Conservation (phyloP, 75 land plant genomes). For the Picea sitchensis region DNA sequence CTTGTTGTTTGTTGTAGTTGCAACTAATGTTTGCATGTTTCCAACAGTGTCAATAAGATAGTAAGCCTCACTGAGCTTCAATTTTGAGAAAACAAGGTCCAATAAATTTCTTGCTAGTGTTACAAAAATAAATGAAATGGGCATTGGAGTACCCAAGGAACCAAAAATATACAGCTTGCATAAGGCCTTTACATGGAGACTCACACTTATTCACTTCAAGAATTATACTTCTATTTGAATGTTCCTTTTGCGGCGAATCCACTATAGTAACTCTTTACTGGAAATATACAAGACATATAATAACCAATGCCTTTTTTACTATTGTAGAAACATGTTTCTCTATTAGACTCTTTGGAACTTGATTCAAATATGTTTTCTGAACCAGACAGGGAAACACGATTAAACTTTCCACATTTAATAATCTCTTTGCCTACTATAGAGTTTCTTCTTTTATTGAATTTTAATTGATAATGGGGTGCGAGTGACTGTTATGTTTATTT, state of each 20-base stretch:
- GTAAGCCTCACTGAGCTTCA: slow-evolving; percentile 51
- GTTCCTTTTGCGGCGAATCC: slow-evolving; percentile 76
- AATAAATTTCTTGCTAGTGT: slow-evolving; percentile 88
- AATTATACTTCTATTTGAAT: slow-evolving; percentile 65
- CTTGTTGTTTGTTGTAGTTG: slow-evolving; percentile 76
- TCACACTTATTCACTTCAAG: slow-evolving; percentile 98
- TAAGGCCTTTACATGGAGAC: slow-evolving; percentile 80
- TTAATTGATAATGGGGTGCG: too few relatives aligned
- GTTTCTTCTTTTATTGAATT: too few relatives aligned
- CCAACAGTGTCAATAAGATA: slow-evolving; percentile 95
- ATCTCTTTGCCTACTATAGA: too few relatives aligned
- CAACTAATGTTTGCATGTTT: slow-evolving; percentile 70
- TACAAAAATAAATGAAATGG: slow-evolving; percentile 93
- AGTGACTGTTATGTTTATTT: too few relatives aligned
- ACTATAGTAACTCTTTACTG: slow-evolving; percentile 30
- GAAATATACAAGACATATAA: too few relatives aligned
- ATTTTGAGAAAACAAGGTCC: slow-evolving; percentile 61
- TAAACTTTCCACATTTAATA: too few relatives aligned
- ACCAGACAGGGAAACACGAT: too few relatives aligned
- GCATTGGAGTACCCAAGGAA: slow-evolving; percentile 40
- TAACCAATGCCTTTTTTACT: too few relatives aligned
- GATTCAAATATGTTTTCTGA: too few relatives aligned
- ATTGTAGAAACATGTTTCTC: too few relatives aligned
- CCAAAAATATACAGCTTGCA: slow-evolving; percentile 88
- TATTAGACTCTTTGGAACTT: too few relatives aligned